Evolutionary conservation across 345 rosid genomes (phyloP).

Genomic region (Noccaea bulbosa): DNA sequence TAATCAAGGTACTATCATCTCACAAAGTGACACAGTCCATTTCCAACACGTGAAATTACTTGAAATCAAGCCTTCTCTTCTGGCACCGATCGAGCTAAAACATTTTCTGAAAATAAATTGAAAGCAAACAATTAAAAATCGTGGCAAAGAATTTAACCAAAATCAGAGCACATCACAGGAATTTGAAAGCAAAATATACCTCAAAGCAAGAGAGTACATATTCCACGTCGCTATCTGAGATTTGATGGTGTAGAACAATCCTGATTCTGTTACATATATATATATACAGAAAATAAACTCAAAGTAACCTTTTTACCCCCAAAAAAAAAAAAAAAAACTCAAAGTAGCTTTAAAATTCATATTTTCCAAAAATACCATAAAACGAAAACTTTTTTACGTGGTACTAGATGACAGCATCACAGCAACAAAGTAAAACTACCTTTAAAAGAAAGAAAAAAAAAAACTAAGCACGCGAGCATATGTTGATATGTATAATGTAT

Average conservation of each 20-base stretch:
- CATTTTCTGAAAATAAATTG: constrained; percentile 24
- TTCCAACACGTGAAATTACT: constrained; percentile 7
- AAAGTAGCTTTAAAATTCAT: no score
- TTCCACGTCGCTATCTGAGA: constrained; percentile 74
- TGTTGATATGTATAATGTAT: neutral
- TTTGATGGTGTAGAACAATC: constrained; percentile 84
- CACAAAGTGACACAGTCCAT: constrained; percentile 19
- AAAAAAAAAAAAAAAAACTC: neutral
- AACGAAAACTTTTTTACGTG: no score
- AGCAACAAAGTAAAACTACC: no score
- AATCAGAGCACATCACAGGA: neutral
- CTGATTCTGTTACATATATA: constrained; percentile 56
- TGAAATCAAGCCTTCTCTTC: constrained; percentile 17
- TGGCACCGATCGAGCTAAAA: constrained; percentile 13
- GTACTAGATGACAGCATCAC: no score
- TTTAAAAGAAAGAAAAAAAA: no score
- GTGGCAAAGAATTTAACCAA: neutral
- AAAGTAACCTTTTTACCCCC: constrained; percentile 12
- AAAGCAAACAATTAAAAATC: neutral
- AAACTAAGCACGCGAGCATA: neutral
- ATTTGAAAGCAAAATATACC: constrained; percentile 51
- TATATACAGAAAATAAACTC: neutral
- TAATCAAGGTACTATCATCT: neutral
- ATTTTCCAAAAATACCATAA: no score
- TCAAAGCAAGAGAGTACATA: constrained; percentile 65